These are phyloP conservation scores for Neurospora sp. DNA, from an alignment of 495 filamentous ascomycete genomes.

Conservation along the genomic window DNA sequence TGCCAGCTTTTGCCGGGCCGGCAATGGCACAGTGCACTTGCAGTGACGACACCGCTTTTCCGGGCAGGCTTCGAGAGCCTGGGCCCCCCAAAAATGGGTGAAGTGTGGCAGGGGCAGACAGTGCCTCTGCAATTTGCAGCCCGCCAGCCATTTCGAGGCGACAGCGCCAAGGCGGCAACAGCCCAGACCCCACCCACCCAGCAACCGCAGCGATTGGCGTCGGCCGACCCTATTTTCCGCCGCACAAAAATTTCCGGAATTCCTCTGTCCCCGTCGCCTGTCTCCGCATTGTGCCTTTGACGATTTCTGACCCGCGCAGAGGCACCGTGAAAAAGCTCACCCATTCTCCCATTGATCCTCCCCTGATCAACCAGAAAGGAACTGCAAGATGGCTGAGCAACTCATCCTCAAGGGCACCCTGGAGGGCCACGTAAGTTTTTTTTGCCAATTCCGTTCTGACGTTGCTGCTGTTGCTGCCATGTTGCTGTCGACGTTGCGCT, in stretches of 20 bases:
- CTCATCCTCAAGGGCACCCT: constrained; percentile 95
- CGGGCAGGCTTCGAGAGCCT: neutral
- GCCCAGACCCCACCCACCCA: neutral
- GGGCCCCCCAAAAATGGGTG: neutral
- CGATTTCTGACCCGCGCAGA: constrained; percentile 18
- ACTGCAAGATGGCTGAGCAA: constrained; percentile 76
- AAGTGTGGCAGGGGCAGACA: neutral
- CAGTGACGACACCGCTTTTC: neutral
- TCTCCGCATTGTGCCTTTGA: constrained; percentile 19
- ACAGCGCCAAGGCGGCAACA: neutral
- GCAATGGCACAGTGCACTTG: neutral
- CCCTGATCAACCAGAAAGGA: constrained; percentile 21
- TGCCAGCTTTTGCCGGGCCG: neutral
- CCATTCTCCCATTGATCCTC: constrained; percentile 25
- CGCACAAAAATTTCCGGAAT: constrained; percentile 32
- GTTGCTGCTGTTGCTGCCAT: constrained; percentile 2
- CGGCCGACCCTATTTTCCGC: constrained; percentile 27
- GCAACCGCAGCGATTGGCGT: neutral
- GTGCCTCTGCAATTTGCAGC: neutral
- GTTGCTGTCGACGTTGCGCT: neutral
- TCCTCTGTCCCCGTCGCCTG: constrained; percentile 6
- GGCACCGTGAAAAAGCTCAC: constrained; percentile 20
- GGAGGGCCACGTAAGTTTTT: constrained; percentile 70
- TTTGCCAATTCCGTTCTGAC: constrained; percentile 20
- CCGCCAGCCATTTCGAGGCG: neutral